Conservation (phyloP, 352 stramenopile species). For the Phytopythium vexans region DNA sequence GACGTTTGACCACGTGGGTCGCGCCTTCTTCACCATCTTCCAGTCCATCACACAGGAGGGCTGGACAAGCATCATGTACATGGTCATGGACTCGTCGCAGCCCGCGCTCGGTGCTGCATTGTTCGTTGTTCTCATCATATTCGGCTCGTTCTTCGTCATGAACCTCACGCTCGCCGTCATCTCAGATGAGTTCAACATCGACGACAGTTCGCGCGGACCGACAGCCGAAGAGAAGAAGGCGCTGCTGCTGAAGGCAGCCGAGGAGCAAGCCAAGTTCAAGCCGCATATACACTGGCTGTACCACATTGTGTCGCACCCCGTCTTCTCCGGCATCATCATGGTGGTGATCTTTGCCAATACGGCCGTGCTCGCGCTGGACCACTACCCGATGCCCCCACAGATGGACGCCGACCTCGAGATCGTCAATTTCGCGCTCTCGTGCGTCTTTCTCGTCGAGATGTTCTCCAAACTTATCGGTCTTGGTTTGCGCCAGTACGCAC, state of each 20-base stretch:
- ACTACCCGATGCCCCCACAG: conserved; percentile 64
- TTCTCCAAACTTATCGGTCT: conserved; percentile 85
- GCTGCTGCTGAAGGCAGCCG: conserved; percentile 21
- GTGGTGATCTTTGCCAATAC: conserved; percentile 85
- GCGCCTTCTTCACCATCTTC: conserved; percentile 92
- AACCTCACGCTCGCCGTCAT: conserved; percentile 92
- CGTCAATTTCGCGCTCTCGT: conserved; percentile 76
- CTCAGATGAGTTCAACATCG: conserved; percentile 86
- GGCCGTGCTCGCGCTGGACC: conserved; percentile 69
- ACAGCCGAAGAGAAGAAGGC: conserved; percentile 30
- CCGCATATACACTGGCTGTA: conserved; percentile 38
- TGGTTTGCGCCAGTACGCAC: conserved; percentile 64
- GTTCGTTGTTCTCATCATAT: conserved; percentile 90
- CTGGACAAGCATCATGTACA: conserved; percentile 93
- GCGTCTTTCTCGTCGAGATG: conserved; percentile 74
- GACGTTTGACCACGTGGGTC: conserved; percentile 91
- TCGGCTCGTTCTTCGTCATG: conserved; percentile 93
- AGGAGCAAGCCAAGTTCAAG: conserved; percentile 27
- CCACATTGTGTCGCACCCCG: conserved; percentile 51
- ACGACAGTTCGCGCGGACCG: conserved; percentile 31
- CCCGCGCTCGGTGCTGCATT: conserved; percentile 72
- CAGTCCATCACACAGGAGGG: conserved; percentile 93
- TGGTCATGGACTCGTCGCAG: conserved; percentile 61
- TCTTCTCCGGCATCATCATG: conserved; percentile 69
- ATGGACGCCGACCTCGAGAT: conserved; percentile 64